Percentiles rank a stretch among this genome's conserved stretches.
These are phyloP conservation scores for Pyrenophora teres DNA, from an alignment of 2,329 filamentous ascomycete genomes.

Conservation along the genomic window DNA sequence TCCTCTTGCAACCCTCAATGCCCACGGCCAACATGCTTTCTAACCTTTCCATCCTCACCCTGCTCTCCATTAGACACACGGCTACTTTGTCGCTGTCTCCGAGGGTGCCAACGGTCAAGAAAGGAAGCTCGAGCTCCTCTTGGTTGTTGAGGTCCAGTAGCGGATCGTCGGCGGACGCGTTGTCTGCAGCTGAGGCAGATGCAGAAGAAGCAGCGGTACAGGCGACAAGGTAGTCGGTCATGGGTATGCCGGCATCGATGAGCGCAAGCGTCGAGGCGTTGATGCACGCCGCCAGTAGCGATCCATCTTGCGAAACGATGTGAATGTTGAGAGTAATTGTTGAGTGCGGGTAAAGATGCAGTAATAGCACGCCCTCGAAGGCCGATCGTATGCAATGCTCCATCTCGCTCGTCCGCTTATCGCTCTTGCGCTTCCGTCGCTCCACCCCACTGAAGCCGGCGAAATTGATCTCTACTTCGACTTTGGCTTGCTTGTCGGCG, in stretches of 20 bases:
- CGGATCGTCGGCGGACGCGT: constrained; percentile 74
- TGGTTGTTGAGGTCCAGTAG: constrained; percentile 77
- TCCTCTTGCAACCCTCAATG: constrained; percentile 87
- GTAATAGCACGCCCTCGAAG: constrained; percentile 78
- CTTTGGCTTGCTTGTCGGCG: constrained; percentile 62
- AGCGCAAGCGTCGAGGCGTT: constrained; percentile 92
- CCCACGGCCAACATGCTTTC: constrained; percentile 94
- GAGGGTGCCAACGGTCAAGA: constrained; percentile 81
- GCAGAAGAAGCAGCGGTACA: constrained; percentile 84
- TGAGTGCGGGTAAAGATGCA: constrained; percentile 85
- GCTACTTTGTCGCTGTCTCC: constrained; percentile 75
- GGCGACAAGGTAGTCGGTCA: constrained; percentile 87
- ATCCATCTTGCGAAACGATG: constrained; percentile 87
- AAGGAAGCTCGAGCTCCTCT: constrained; percentile 87
- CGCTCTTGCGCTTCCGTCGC: constrained; percentile 70
- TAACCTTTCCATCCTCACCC: constrained; percentile 78
- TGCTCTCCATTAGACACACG: constrained; percentile 83
- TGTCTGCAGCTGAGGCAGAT: constrained; percentile 52
- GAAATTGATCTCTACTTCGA: constrained; percentile 81
- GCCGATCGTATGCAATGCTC: constrained; percentile 78
- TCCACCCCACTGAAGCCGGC: constrained; percentile 90
- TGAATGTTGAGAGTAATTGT: constrained; percentile 83
- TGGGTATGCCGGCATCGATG: constrained; percentile 92
- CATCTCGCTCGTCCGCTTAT: constrained; percentile 78
- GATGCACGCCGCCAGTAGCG: constrained; percentile 83